phyloP scores from a whole-genome alignment of 768 basidiomycete species.

The Podaxis sp. region DNA sequence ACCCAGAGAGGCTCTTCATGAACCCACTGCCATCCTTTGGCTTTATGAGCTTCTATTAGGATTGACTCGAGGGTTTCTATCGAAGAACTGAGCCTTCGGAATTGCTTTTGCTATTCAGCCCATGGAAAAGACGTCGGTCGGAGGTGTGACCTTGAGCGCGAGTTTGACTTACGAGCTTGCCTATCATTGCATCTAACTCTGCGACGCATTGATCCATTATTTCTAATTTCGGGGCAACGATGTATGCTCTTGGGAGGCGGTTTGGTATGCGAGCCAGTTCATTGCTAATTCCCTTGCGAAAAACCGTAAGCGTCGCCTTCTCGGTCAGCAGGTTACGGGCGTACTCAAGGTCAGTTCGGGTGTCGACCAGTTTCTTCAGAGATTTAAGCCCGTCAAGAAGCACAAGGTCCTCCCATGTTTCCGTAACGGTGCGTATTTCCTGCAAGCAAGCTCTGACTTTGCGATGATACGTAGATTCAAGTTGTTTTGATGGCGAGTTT shows the following conservation, averaged over 20 bases:
- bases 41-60: constrained; percentile 66
- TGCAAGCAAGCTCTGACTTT: constrained; percentile 67
- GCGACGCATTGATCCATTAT: constrained; percentile 66
- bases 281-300: constrained; percentile 47
- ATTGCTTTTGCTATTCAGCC: constrained; percentile 60
- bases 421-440: constrained; percentile 60
- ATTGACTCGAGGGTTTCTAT: constrained; percentile 67
- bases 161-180: constrained; percentile 59
- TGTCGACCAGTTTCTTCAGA: constrained; percentile 68
- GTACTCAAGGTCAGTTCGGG: constrained; percentile 85
- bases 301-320: constrained; percentile 1
- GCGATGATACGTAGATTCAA: constrained; percentile 81
- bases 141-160: neutral
- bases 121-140: neutral
- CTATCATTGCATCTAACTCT: constrained; percentile 56
- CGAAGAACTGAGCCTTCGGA: constrained; percentile 60
- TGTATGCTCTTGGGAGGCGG: constrained; percentile 51
- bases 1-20: constrained; percentile 74
- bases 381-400: constrained; percentile 77
- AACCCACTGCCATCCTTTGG: constrained; percentile 73
- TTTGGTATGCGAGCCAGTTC: constrained; percentile 55
- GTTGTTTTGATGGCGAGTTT: constrained; percentile 45
- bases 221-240: constrained; percentile 66
- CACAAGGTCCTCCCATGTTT: constrained; percentile 85
- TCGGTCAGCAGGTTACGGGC: constrained; percentile 24